Conservation (phyloP, 805 yeast species). For the Sugiyamaella smithiae region DNA sequence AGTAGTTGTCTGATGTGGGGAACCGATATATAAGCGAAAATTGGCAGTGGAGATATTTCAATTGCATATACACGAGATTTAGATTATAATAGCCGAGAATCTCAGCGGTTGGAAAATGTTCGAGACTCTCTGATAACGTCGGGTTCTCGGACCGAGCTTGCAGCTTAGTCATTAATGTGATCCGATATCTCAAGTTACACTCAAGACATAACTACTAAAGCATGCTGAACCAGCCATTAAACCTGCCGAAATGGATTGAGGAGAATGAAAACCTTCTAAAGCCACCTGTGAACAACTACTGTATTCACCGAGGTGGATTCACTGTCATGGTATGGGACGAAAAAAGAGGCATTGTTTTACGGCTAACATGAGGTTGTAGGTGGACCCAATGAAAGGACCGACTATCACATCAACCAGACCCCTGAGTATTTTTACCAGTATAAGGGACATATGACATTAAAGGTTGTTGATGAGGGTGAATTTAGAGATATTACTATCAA, state of each 20-base stretch:
- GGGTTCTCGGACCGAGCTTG: too few species aligned
- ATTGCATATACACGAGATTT: too few species aligned
- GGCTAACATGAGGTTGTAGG: constrained; percentile 70
- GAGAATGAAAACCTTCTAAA: constrained; percentile 73
- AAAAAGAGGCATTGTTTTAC: background rate
- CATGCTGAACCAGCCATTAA: constrained; percentile 69
- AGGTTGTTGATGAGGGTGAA: constrained; percentile 75
- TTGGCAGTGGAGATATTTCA: too few species aligned
- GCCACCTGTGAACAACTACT: constrained; percentile 91
- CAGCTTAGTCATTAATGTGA: too few species aligned
- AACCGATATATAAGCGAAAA: too few species aligned
- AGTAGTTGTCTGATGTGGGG: too few species aligned
- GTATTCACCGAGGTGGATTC: constrained; percentile 87
- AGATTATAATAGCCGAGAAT: too few species aligned
- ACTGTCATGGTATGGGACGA: constrained; percentile 64
- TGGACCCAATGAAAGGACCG: constrained; percentile 92
- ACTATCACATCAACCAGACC: constrained; percentile 88
- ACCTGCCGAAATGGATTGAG: constrained; percentile 74
- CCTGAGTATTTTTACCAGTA: constrained; percentile 91
- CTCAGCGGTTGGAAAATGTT: too few species aligned
- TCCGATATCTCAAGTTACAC: too few species aligned
- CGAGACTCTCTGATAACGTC: too few species aligned
- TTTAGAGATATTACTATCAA: constrained; percentile 71
- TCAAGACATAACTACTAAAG: too few species aligned
- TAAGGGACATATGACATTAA: constrained; percentile 80